Conservation (phyloP, 108 stramenopile species). For the Cyclostephanos tholiformis region DNA sequence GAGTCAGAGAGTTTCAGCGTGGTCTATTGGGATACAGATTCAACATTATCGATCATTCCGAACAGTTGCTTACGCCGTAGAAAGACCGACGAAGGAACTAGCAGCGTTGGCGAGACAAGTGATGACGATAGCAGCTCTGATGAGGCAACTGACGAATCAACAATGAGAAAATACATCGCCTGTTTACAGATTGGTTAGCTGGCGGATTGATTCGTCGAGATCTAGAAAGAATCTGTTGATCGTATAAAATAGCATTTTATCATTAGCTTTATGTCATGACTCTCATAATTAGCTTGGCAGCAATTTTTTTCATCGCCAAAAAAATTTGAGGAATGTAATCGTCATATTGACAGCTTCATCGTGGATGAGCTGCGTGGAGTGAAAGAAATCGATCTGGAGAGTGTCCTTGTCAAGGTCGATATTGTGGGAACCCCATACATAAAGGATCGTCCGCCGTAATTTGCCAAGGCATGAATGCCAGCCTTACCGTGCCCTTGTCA, state of each 20-base stretch:
- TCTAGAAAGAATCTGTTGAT: not conserved
- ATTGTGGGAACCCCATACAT: too few species aligned
- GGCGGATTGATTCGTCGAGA: not conserved
- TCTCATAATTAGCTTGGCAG: too few species aligned
- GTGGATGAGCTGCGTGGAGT: not conserved
- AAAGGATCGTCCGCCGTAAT: not conserved
- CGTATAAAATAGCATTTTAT: too few species aligned
- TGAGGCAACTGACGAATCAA: constrained; percentile 3
- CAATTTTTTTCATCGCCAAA: too few species aligned
- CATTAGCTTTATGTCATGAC: too few species aligned
- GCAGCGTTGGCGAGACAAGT: not conserved
- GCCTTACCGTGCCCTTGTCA: not conserved
- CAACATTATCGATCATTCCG: constrained; percentile 34
- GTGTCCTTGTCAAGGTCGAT: too few species aligned
- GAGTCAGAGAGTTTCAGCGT: constrained; percentile 32
- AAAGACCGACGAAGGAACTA: not conserved
- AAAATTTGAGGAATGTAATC: too few species aligned
- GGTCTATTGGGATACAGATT: constrained; percentile 48
- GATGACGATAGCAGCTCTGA: constrained; percentile 4
- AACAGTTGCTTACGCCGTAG: constrained; percentile 31
- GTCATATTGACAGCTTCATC: too few species aligned
- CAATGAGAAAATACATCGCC: constrained; percentile 8
- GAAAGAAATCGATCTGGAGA: too few species aligned
- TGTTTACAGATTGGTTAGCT: not conserved
- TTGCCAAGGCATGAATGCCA: not conserved